These are phyloP conservation scores for Triticum timopheevii DNA, from an alignment of 176 grass and related monocot genomes.

Conservation along the genomic window DNA sequence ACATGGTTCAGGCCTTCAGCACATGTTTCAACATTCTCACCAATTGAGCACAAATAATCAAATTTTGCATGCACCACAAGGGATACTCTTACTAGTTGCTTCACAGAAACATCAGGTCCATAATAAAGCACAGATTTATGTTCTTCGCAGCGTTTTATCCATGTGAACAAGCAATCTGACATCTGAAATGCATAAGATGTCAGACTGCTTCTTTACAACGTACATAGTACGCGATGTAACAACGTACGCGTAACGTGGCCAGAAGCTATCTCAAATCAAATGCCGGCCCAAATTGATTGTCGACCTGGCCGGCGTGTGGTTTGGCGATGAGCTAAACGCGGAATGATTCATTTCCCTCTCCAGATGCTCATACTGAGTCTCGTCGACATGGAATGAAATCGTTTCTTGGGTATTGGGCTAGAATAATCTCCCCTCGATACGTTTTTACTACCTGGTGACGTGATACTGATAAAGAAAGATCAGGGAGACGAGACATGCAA, in stretches of 20 bases:
- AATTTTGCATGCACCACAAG: background rate
- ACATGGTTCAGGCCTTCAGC: background rate
- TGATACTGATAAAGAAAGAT: slow-evolving; percentile 34
- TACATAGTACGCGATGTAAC: too few species aligned
- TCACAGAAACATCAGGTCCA: background rate
- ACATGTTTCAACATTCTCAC: background rate
- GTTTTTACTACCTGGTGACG: slow-evolving; percentile 35
- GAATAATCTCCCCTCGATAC: background rate
- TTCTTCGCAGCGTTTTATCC: background rate
- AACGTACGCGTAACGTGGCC: background rate
- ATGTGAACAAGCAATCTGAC: background rate
- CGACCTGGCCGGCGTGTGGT: slow-evolving; percentile 27
- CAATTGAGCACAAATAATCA: background rate
- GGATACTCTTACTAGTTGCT: background rate
- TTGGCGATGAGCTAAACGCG: background rate
- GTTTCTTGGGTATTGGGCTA: slow-evolving; percentile 26
- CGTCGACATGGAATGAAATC: slow-evolving; percentile 34
- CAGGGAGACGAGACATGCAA: background rate
- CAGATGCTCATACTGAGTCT: slow-evolving; percentile 18
- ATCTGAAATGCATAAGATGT: background rate
- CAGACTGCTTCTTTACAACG: too few species aligned
- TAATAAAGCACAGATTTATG: slow-evolving; percentile 4
- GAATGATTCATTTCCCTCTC: slow-evolving; percentile 19
- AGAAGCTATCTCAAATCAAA: slow-evolving; percentile 19
- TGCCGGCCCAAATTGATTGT: slow-evolving; percentile 18